These are phyloP conservation scores for Coniferiporia sulphurascens DNA, from an alignment of 1,284 basidiomycete genomes.

Conservation along the genomic window DNA sequence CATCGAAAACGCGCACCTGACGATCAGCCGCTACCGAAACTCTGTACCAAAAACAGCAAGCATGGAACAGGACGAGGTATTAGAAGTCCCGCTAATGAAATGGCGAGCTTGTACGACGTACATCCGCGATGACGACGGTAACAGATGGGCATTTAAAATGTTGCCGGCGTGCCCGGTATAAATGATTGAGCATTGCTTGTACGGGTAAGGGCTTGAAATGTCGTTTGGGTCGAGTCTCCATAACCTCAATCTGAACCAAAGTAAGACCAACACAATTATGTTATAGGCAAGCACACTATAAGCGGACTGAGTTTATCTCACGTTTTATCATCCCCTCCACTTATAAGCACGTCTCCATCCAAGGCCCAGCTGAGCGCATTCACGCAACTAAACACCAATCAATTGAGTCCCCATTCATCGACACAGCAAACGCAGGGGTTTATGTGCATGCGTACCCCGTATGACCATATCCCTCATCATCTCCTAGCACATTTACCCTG, in stretches of 20 bases:
- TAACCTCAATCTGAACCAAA: conserved; percentile 51
- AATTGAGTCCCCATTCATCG: conserved; percentile 4
- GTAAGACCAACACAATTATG: not conserved
- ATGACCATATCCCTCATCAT: conserved; percentile 47
- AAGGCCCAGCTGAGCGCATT: conserved; percentile 84
- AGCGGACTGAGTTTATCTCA: conserved; percentile 35
- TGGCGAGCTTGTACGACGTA: conserved; percentile 27
- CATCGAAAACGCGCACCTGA: conserved; percentile 80
- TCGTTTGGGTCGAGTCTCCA: conserved; percentile 53
- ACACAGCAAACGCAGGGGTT: not conserved
- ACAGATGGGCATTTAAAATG: conserved; percentile 84
- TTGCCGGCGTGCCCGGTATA: conserved; percentile 80
- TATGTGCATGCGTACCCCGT: conserved; percentile 46
- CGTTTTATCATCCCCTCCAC: conserved; percentile 82
- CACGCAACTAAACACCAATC: conserved; percentile 54
- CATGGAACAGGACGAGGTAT: not conserved
- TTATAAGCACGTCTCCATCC: conserved; percentile 69
- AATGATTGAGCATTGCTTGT: conserved; percentile 57
- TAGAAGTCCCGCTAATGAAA: not conserved
- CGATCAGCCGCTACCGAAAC: conserved; percentile 77
- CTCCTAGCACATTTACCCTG: conserved; percentile 60
- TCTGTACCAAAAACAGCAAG: conserved; percentile 31
- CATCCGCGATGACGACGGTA: conserved; percentile 71
- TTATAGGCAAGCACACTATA: conserved; percentile 22
- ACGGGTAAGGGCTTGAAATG: conserved; percentile 46